Evolutionary conservation across 2,329 filamentous ascomycete species (phyloP), one percentile per base, ranked within the genome.

Genomic region (Pseudogymnoascus sp.): DNA sequence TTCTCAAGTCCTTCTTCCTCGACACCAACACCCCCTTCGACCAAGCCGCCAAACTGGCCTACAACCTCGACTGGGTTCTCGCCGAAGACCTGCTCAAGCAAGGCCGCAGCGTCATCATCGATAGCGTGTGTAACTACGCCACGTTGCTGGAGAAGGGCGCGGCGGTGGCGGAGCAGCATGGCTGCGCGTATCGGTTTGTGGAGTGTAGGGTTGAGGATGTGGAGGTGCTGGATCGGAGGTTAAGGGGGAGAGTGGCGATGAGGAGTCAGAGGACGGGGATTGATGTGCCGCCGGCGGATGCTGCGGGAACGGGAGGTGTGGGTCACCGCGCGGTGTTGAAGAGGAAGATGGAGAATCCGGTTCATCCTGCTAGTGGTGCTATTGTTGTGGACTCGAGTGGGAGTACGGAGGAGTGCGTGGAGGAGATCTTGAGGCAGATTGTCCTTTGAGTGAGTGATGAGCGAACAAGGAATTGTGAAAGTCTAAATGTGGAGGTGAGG

Each of bases 121-220:
- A 78, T 64, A 75, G 74, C 62, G 70, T 72, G 31, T 78, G 75
- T 67, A 76, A 76, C 63, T 76, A 68, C 67, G 41, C 66, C 5
- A 67, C 74, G 65, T 65, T 71, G 1, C 61, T 77, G n/a, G 69
- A 73, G n/a, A 43, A 64, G 6, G 75, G 76, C 1, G 62, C 59
- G 2, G 67, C 64, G 6, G 68, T 76, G 1, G 73, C 75, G 1
- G 14, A 61, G 16, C 31, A 65, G 59, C 64, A 68, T 56, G 63
- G 56, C 8, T 68, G 64, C 19, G 53, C 61, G 10, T 73, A 73
- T 50, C 68, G 68, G 65, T 76, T 75, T 41, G 66, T 77, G 22
- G 72, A 76, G 65, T 75, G 72, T 38, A 68, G 63, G 40, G 70
- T 73, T 2, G 31, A 67, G 4, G 71, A 73, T 41, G 65, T 75